Conservation (phyloP, 306 rosid genomes). For the Delonix regia region DNA sequence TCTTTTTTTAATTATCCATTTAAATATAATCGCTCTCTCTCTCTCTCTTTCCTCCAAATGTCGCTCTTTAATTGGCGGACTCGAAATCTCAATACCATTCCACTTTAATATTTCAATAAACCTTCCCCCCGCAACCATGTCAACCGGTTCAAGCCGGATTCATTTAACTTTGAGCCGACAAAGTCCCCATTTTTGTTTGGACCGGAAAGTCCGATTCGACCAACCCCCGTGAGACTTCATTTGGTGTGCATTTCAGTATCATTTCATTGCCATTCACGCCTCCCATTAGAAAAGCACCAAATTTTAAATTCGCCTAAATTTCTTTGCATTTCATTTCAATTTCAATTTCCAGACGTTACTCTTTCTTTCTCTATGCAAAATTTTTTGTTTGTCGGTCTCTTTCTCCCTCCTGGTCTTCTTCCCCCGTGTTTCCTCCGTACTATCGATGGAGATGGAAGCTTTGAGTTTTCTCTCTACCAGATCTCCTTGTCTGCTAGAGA, state of each 20-base stretch:
- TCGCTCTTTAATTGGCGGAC: slow-evolving; percentile 29
- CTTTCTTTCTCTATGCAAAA: slow-evolving; percentile 34
- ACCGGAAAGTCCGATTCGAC: slow-evolving; percentile 44
- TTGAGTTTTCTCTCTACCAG: slow-evolving; percentile 27
- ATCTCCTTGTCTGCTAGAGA: slow-evolving; percentile 29
- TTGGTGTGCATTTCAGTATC: slow-evolving; percentile 67
- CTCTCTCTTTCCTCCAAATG: slow-evolving; percentile 7
- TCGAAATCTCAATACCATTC: slow-evolving; percentile 28
- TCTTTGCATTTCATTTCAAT: slow-evolving; percentile 51
- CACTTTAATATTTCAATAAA: slow-evolving; percentile 36
- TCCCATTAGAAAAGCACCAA: slow-evolving; percentile 8
- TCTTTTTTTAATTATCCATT: too few species aligned
- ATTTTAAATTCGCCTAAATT: slow-evolving; percentile 56
- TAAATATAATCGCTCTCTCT: too few species aligned
- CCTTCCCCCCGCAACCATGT: slow-evolving; percentile 25
- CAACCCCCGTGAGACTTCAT: slow-evolving; percentile 46
- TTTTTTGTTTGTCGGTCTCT: background rate
- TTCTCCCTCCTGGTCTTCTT: slow-evolving; percentile 24
- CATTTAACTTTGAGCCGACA: background rate
- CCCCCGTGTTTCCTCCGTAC: slow-evolving; percentile 44
- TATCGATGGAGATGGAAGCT: slow-evolving; percentile 61
- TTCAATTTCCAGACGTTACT: slow-evolving; percentile 50
- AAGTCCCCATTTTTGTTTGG: background rate
- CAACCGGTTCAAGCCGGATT: slow-evolving; percentile 41
- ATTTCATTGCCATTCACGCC: slow-evolving; percentile 40